Evolutionary conservation across 2,329 filamentous ascomycete genomes (phyloP).

Genomic region (Ascochyta koolunga): DNA sequence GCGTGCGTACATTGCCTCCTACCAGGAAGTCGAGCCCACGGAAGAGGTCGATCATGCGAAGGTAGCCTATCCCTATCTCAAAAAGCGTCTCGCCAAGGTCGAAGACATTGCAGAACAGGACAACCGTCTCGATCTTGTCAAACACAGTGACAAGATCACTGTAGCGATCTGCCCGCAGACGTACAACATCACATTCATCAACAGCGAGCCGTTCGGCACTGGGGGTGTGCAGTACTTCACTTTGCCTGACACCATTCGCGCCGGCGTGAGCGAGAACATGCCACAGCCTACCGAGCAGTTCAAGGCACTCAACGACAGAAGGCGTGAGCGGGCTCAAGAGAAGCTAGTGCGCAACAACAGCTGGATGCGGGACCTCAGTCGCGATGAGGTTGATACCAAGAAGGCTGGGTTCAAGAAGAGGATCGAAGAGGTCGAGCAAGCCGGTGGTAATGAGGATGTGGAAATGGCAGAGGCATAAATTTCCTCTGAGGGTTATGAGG

Average conservation of each 20-base stretch:
- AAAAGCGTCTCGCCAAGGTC: slow-evolving; percentile 46
- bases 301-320: slow-evolving; percentile 33
- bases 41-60: slow-evolving; percentile 48
- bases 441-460: slow-evolving; percentile 34
- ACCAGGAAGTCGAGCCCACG: slow-evolving; percentile 85
- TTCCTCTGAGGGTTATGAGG: neutral
- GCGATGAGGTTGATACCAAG: slow-evolving; percentile 54
- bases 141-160: slow-evolving; percentile 51
- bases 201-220: slow-evolving; percentile 42
- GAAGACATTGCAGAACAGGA: slow-evolving; percentile 42
- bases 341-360: slow-evolving; percentile 52
- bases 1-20: slow-evolving; percentile 96
- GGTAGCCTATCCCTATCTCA: slow-evolving; percentile 51
- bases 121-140: slow-evolving; percentile 37
- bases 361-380: slow-evolving; percentile 55
- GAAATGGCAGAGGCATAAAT: slow-evolving; percentile 40
- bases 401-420: slow-evolving; percentile 47
- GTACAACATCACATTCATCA: slow-evolving; percentile 53
- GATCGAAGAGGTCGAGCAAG: slow-evolving; percentile 32
- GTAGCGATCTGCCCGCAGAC: slow-evolving; percentile 53
- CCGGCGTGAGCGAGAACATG: slow-evolving; percentile 42
- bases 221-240: slow-evolving; percentile 50
- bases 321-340: slow-evolving; percentile 50
- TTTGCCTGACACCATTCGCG: slow-evolving; percentile 45
- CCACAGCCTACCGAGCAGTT: slow-evolving; percentile 43